Evolutionary conservation across 2,329 filamentous ascomycete species (phyloP).

Genomic region (Hypomyces rosellus): DNA sequence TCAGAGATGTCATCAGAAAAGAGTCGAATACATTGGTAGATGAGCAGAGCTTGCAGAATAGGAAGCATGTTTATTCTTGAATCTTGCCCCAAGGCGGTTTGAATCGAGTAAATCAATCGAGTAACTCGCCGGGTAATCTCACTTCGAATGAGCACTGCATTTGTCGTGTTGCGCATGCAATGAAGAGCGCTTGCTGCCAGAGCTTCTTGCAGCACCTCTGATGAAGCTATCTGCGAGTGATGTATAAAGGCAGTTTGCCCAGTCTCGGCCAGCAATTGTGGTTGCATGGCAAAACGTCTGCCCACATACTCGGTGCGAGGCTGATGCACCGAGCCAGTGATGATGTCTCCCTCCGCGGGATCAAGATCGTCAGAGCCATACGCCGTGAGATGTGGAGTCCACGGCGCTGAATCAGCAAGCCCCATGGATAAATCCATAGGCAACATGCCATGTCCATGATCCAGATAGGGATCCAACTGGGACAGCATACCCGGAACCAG

Average conservation of each 20-base stretch:
- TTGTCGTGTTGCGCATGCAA: conserved; percentile 7
- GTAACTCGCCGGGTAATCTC: conserved; percentile 5
- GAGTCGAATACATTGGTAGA: conserved; percentile 8
- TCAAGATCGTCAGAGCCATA: conserved; percentile 1
- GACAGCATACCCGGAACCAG: conserved; percentile 4
- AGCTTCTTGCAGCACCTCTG: conserved; percentile 7
- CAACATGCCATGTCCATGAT: background rate
- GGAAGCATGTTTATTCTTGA: conserved; percentile 1
- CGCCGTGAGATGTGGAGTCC: background rate
- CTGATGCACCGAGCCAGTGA: background rate
- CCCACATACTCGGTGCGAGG: conserved; percentile 2
- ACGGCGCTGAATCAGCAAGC: background rate
- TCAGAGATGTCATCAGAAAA: conserved; percentile 3
- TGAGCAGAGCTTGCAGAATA: background rate
- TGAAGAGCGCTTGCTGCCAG: conserved; percentile 7
- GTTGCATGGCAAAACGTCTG: conserved; percentile 1
- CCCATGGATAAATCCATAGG: conserved; percentile 2
- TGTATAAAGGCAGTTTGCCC: conserved; percentile 8
- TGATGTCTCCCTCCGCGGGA: background rate
- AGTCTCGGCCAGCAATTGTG: conserved; percentile 5
- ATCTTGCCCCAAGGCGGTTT: background rate
- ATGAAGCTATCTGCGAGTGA: conserved; percentile 4
- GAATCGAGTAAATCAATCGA: conserved; percentile 2
- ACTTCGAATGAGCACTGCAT: conserved; percentile 4
- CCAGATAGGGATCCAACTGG: conserved; percentile 2